These are phyloP conservation scores for Lenwebbia sp. DNA, from an alignment of 345 rosid genomes.

Conservation along the genomic window DNA sequence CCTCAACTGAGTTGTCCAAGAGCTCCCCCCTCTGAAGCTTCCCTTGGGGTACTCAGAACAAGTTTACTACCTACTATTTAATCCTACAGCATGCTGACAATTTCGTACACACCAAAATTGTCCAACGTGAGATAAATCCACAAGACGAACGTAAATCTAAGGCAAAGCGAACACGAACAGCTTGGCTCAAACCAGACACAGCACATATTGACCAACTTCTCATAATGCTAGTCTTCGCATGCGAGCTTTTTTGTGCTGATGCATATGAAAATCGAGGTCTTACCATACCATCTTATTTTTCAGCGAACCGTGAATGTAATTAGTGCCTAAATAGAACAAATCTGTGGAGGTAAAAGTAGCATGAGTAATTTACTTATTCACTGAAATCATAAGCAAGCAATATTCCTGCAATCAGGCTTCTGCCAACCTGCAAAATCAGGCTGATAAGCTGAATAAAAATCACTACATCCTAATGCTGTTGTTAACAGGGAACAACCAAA, in stretches of 20 bases:
- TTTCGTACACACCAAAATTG: neutral
- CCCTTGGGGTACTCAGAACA: neutral
- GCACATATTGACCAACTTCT: neutral
- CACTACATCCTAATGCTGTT: neutral
- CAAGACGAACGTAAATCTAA: neutral
- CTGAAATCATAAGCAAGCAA: neutral
- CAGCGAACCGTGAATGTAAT: neutral
- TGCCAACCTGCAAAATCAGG: neutral
- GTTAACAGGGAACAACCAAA: neutral
- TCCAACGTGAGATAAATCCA: neutral
- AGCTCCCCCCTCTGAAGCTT: neutral
- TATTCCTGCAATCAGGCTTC: neutral
- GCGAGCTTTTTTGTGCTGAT: neutral
- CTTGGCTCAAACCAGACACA: neutral
- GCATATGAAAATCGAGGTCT: neutral
- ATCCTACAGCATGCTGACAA: neutral
- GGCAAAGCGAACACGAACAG: neutral
- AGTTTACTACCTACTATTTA: neutral
- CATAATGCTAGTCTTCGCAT: neutral
- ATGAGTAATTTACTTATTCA: neutral
- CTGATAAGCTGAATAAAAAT: neutral
- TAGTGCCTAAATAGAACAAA: neutral
- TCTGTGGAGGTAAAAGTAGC: neutral
- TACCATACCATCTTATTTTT: neutral
- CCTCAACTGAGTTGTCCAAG: neutral